Evolutionary conservation across 768 basidiomycete genomes (phyloP), one percentile per base, ranked within the genome.

Genomic region (Lyophyllum semitale): DNA sequence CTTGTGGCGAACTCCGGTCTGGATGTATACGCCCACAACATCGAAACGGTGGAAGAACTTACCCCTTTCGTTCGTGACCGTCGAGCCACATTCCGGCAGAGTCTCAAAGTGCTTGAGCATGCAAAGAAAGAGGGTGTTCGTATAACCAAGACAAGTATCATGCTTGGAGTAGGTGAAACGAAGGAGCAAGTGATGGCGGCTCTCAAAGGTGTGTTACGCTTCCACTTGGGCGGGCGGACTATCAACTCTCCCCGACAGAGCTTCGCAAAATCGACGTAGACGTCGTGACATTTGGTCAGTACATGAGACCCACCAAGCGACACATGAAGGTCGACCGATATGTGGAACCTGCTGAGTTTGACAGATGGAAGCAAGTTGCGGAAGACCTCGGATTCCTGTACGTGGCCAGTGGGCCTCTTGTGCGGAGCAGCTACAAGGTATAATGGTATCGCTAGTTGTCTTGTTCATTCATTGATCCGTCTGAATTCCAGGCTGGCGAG

Each of bases 271-370:
- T 85, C 43, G 82, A 93, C 61, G 95, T 98, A 42, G 96, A 98
- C 66, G 96, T 99, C 6, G 94, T 99, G 26, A 99, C 97, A 1
- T 98, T 99, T 68, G 97, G 97, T 2, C 97, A 99, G 74, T 99
- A 99, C 72, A 98, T 99, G 97, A 89, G 97, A 46, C 97, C 97
- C 7, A 98, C 97, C 8, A 98, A 98, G 72, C 84, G 88, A 26
- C 97, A 99, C 72, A 98, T 99, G 97, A 99, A 98, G 72, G 97
- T 99, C 9, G 89, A 93, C 61, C 89, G 93, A 27, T 99, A 99
- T 64, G 94, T 98, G 22, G 85, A 93, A 57, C 97, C 97, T 1
- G 82, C 84, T 4, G 95, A 98, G 68, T 99, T 98, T 63, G 90
- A 91, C 58, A 76, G 80, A 53, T 99, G 96, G 96, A 95, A 89